Conservation (phyloP, 768 basidiomycete species). For the Boletellus ananiceps region DNA sequence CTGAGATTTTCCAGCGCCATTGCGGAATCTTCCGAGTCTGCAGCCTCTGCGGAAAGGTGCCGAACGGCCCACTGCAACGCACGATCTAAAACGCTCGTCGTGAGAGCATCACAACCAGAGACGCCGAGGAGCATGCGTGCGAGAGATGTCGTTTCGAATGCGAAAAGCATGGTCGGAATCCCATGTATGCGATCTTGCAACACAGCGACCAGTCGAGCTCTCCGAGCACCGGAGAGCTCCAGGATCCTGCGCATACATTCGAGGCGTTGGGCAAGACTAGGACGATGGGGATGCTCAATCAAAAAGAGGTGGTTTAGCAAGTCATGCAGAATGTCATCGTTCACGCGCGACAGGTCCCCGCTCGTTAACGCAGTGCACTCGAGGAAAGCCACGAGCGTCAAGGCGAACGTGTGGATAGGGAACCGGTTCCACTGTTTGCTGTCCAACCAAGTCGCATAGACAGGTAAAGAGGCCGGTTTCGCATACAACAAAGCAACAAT, state of each 20-base stretch:
- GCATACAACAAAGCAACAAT: constrained; percentile 44
- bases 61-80: constrained; percentile 53
- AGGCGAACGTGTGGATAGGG: constrained; percentile 29
- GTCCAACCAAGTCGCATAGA: constrained; percentile 40
- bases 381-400: constrained; percentile 44
- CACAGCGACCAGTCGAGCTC: constrained; percentile 12
- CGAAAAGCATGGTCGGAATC: constrained; percentile 24
- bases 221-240: constrained; percentile 20
- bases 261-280: background rate
- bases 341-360: constrained; percentile 16
- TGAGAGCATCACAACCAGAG: constrained; percentile 22
- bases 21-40: constrained; percentile 17
- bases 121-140: constrained; percentile 26
- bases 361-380: constrained; percentile 31
- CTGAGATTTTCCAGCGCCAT: constrained; percentile 35
- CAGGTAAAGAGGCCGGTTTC: constrained; percentile 21
- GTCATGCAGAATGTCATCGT: constrained; percentile 27
- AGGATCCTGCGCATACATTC: constrained; percentile 31
- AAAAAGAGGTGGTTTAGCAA: constrained; percentile 27
- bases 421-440: constrained; percentile 12
- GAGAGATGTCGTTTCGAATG: constrained; percentile 31
- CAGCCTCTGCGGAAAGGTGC: constrained; percentile 35
- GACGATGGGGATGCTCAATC: background rate
- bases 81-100: constrained; percentile 38
- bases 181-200: constrained; percentile 28